phyloP scores from a whole-genome alignment of 176 grass and related monocot species.

The Zoysia japonica region DNA sequence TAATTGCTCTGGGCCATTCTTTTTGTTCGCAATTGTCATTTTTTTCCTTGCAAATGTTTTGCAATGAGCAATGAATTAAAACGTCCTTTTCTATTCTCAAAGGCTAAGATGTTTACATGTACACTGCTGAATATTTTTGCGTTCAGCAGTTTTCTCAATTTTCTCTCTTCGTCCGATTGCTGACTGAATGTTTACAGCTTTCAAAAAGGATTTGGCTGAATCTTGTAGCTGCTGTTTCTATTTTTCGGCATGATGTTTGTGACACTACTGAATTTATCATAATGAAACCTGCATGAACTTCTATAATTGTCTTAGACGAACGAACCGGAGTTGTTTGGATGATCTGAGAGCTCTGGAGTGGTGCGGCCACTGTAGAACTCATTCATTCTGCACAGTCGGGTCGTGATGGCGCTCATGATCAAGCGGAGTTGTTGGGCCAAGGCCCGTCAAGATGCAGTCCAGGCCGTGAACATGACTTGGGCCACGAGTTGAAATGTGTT shows the following conservation, averaged over 20 bases:
- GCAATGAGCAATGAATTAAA: neutral
- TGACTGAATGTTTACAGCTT: neutral
- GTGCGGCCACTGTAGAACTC: neutral
- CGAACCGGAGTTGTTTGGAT: neutral
- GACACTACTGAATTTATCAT: neutral
- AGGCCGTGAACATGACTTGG: too few relatives aligned
- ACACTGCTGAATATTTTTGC: neutral
- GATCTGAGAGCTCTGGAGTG: neutral
- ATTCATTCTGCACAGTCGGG: neutral
- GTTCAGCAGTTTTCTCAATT: neutral
- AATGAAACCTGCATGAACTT: neutral
- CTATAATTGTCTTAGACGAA: neutral
- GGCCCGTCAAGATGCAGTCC: too few relatives aligned
- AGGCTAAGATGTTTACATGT: neutral
- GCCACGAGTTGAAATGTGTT: too few relatives aligned
- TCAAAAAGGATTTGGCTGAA: neutral
- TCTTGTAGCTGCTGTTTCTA: neutral
- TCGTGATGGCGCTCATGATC: too few relatives aligned
- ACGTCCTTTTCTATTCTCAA: neutral
- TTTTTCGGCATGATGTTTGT: neutral
- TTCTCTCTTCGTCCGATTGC: neutral
- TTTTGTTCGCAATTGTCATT: neutral
- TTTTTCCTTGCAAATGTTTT: neutral
- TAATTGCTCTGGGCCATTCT: conserved; percentile 18
- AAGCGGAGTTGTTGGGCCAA: too few relatives aligned